Evolutionary conservation across 2,329 filamentous ascomycete genomes (phyloP).

Genomic region (Nemania sp.): DNA sequence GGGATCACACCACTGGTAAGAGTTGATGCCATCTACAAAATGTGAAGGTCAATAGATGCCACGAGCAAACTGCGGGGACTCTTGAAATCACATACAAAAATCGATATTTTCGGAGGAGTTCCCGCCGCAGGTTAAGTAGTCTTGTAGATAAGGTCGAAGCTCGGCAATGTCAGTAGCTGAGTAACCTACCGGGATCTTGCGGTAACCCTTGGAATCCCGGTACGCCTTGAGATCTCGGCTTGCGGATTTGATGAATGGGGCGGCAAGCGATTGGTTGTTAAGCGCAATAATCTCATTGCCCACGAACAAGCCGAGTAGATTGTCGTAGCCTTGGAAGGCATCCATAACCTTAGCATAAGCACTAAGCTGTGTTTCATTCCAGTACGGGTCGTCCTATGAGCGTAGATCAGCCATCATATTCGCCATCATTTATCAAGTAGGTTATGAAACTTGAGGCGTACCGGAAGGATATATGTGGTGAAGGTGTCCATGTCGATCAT

Average conservation of each 20-base stretch:
- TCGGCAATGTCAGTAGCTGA: slow-evolving; percentile 86
- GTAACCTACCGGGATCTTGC: slow-evolving; percentile 86
- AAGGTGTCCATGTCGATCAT: slow-evolving; percentile 87
- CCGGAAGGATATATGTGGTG: slow-evolving; percentile 73
- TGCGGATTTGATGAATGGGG: slow-evolving; percentile 86
- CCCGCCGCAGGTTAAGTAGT: slow-evolving; percentile 82
- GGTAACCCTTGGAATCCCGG: slow-evolving; percentile 79
- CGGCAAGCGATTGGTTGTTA: slow-evolving; percentile 69
- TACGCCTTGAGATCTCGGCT: slow-evolving; percentile 86
- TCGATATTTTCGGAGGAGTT: slow-evolving; percentile 78
- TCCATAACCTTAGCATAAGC: slow-evolving; percentile 80
- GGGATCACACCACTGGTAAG: slow-evolving; percentile 82
- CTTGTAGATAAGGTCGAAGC: slow-evolving; percentile 70
- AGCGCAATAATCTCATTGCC: slow-evolving; percentile 87
- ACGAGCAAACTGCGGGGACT: neutral
- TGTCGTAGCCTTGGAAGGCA: slow-evolving; percentile 80
- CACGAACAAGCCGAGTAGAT: slow-evolving; percentile 85
- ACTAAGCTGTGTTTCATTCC: slow-evolving; percentile 78
- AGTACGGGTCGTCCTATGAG: slow-evolving; percentile 69
- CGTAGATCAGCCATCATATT: slow-evolving; percentile 16
- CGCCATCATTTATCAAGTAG: neutral
- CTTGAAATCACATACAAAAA: slow-evolving; percentile 64
- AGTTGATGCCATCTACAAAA: slow-evolving; percentile 74
- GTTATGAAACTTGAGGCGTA: slow-evolving; percentile 50
- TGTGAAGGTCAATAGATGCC: slow-evolving; percentile 9